Base-by-base conservation (phyloP, 345 rosid genomes). In the Microthlaspi erraticum region DNA sequence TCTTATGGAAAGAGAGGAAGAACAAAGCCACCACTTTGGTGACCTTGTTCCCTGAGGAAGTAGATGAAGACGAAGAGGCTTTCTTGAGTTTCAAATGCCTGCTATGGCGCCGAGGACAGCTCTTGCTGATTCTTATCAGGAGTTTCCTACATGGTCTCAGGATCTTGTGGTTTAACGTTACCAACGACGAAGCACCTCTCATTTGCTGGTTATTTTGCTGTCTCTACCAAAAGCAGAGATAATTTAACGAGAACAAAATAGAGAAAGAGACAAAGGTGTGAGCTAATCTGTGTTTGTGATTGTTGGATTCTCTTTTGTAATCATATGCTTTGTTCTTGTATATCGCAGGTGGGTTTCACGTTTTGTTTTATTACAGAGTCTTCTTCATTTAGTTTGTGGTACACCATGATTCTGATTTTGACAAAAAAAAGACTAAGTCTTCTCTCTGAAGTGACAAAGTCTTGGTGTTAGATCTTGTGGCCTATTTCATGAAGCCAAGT, bases 1-100 rank as follows among this genome's bases (percentile, higher is more conserved):
- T 76, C 61, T 76, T 76, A 16, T 76, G 75, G 71, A 76, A 76
- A 0, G 79, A 76, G 60, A 76, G 79, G 49, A 76, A 76, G 75
- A 76, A 76, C 66, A 70, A 23, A 16, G 79, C 75, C 60, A 70
- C 71, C 39, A 76, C 79, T 50, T 76, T 76, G 20, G 79, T 76
- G 9, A 76, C 75, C 6, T 76, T 69, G 65, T 70, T 70, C 8
- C 79, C 71, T 48, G 75, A 26, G 14, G 70, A 31, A 11, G 13
- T 46, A 10, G n/a, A 3, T 11, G 70, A 44, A 36, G 78, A 66
- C 14, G 73, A 53, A 31, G 78, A 66, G 3, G 75, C 75, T 68
- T 75, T 75, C 74, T 75, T 61, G 74, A 75, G 79, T 62, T 75
- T 75, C 53, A 75, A 45, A 54, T 75, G 79, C 14, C 59, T 58